These are phyloP conservation scores for Phaeophleospora eucalypticola DNA, from an alignment of 2,329 filamentous ascomycete genomes.

Conservation along the genomic window DNA sequence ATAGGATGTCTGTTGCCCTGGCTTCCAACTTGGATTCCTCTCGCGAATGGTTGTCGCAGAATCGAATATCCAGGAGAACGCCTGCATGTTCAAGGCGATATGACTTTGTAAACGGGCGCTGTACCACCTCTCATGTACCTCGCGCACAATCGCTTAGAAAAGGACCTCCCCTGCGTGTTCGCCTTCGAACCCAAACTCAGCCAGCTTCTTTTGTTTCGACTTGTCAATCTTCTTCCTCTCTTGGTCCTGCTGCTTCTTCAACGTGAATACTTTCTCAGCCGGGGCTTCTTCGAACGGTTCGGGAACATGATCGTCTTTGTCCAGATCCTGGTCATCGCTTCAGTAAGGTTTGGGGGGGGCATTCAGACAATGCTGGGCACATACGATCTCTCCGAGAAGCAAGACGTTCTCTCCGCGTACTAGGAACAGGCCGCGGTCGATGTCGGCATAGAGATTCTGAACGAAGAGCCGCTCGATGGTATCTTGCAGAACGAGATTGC, in stretches of 20 bases:
- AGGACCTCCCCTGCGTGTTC: constrained; percentile 75
- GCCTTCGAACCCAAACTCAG: constrained; percentile 79
- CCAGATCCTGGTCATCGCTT: constrained; percentile 61
- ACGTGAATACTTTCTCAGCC: constrained; percentile 63
- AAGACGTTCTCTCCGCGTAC: constrained; percentile 97
- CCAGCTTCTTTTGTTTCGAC: constrained; percentile 64
- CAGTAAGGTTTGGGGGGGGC: not conserved
- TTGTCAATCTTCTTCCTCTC: constrained; percentile 71
- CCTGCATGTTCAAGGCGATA: constrained; percentile 36
- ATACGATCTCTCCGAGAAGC: constrained; percentile 80
- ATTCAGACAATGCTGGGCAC: constrained; percentile 14
- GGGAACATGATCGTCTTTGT: constrained; percentile 87
- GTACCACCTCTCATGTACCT: constrained; percentile 2
- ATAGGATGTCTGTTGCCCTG: not conserved
- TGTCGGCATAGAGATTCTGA: constrained; percentile 72
- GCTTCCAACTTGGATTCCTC: not conserved
- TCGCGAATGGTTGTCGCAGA: not conserved
- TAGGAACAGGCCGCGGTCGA: constrained; percentile 80
- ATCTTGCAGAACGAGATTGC: constrained; percentile 90
- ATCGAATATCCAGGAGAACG: constrained; percentile 15
- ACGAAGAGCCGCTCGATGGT: constrained; percentile 86
- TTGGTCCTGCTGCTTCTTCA: constrained; percentile 68
- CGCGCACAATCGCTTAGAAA: constrained; percentile 45
- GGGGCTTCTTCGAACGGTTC: constrained; percentile 63
- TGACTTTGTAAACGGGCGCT: constrained; percentile 20